A percentile compares a stretch with the other conserved stretches of the same genome.
Evolutionary conservation across 2,329 filamentous ascomycete species (phyloP).

Genomic region (Fusarium pilosicola): DNA sequence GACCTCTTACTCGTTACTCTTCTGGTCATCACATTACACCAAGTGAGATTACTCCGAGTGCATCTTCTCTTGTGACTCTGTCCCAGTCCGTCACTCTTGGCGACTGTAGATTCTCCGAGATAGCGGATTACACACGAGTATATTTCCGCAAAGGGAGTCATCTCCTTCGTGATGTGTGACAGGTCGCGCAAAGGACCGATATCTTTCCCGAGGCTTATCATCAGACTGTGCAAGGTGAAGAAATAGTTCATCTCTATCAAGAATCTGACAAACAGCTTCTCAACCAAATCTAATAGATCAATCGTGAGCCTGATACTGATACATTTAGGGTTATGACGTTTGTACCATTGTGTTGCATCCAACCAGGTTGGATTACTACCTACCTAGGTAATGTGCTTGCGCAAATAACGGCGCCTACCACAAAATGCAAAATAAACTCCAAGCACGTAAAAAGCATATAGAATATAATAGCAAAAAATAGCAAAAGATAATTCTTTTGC

Average conservation of each 20-base stretch:
- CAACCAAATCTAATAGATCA: not conserved
- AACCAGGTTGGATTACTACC: not conserved
- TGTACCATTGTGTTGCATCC: not conserved
- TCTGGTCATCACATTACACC: conserved; percentile 19
- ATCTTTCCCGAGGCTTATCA: not conserved
- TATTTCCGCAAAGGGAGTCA: conserved; percentile 30
- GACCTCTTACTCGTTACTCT: not conserved
- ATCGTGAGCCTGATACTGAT: not conserved
- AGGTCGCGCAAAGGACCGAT: conserved; percentile 31
- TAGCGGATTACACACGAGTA: conserved; percentile 24
- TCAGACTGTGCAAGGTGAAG: not conserved
- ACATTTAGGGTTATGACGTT: too few relatives aligned
- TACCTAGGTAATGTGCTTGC: not conserved
- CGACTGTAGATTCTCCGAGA: conserved; percentile 5
- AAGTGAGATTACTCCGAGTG: conserved; percentile 24
- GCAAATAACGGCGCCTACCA: not conserved
- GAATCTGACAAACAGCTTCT: not conserved
- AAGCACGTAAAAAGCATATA: accelerated
- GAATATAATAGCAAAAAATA: not conserved
- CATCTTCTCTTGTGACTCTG: not conserved
- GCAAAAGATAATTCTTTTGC: conserved; percentile 18
- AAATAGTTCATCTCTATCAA: not conserved
- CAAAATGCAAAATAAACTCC: not conserved
- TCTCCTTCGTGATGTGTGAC: conserved; percentile 33
- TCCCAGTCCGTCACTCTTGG: not conserved